Percentiles rank a stretch among this genome's conserved stretches.
Conservation (phyloP, 306 rosid genomes). For the Mimosa bimucronata region DNA sequence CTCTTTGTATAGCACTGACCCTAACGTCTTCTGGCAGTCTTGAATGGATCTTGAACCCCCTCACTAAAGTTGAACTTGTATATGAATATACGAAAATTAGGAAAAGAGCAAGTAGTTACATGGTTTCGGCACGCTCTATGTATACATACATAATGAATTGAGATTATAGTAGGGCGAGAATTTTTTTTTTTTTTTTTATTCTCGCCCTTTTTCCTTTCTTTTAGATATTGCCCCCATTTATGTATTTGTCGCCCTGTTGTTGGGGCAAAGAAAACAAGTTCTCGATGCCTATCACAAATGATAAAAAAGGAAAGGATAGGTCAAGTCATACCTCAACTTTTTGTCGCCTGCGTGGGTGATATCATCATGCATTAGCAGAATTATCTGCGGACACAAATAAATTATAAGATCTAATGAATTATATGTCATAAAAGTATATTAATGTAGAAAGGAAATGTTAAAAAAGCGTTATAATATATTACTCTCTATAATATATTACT, state of each 20-base stretch:
- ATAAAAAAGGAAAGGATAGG: neutral
- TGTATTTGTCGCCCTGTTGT: neutral
- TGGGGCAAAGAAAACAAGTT: neutral
- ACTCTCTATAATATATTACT: no score
- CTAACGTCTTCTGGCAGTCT: constrained; percentile 83
- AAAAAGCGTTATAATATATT: no score
- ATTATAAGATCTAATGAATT: neutral
- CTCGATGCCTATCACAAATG: neutral
- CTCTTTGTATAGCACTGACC: constrained; percentile 80
- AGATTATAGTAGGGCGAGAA: neutral
- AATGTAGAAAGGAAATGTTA: no score
- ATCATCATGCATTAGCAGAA: neutral
- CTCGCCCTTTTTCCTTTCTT: neutral
- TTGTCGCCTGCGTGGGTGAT: neutral
- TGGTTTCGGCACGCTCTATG: neutral
- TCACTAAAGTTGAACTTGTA: neutral
- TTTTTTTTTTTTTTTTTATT: no score
- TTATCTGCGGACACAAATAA: neutral
- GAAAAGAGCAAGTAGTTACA: neutral
- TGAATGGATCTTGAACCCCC: constrained; percentile 33
- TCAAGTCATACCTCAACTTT: neutral
- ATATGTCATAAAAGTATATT: no score
- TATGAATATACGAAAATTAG: neutral
- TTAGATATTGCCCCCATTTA: neutral
- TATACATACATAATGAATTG: neutral